These are phyloP conservation scores for Epichloe glyceriae DNA, from an alignment of 2,329 filamentous ascomycete species.

Conservation along the genomic window DNA sequence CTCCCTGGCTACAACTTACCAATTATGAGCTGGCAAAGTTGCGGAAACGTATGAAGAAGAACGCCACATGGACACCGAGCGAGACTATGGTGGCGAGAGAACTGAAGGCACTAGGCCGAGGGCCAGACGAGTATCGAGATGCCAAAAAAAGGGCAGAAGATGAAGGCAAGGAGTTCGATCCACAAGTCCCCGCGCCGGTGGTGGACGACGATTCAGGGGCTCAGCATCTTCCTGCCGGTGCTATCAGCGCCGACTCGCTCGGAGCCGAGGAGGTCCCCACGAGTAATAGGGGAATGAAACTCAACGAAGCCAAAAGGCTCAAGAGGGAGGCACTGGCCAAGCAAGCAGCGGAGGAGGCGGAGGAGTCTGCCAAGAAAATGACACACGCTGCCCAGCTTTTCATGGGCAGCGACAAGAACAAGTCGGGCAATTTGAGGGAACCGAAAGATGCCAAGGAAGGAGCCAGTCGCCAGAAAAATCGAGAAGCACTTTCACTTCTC, in stretches of 20 bases:
- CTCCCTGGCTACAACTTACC: slow-evolving; percentile 54
- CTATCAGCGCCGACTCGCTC: slow-evolving; percentile 43
- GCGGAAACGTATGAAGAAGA: slow-evolving; percentile 84
- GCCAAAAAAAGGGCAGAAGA: slow-evolving; percentile 54
- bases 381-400: slow-evolving; percentile 33
- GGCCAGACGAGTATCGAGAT: slow-evolving; percentile 46
- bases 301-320: slow-evolving; percentile 65
- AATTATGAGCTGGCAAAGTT: slow-evolving; percentile 54
- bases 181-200: slow-evolving; percentile 20
- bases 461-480: slow-evolving; percentile 14
- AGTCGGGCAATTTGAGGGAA: slow-evolving; percentile 10
- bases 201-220: slow-evolving; percentile 38
- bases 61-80: slow-evolving; percentile 71
- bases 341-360: slow-evolving; percentile 48
- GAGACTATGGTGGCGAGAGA: slow-evolving; percentile 77
- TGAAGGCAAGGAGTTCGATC: slow-evolving; percentile 48
- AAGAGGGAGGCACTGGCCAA: slow-evolving; percentile 54
- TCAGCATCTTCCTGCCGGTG: slow-evolving; percentile 43
- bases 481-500: slow-evolving; percentile 19
- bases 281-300: slow-evolving; percentile 62
- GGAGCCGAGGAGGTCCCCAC: slow-evolving; percentile 49
- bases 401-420: slow-evolving; percentile 16
- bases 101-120: slow-evolving; percentile 56
- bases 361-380: slow-evolving; percentile 42
- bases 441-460: slow-evolving; percentile 13